Conservation (phyloP, 192 early-diverging fungal species). For the Nowakowskiella sp. region DNA sequence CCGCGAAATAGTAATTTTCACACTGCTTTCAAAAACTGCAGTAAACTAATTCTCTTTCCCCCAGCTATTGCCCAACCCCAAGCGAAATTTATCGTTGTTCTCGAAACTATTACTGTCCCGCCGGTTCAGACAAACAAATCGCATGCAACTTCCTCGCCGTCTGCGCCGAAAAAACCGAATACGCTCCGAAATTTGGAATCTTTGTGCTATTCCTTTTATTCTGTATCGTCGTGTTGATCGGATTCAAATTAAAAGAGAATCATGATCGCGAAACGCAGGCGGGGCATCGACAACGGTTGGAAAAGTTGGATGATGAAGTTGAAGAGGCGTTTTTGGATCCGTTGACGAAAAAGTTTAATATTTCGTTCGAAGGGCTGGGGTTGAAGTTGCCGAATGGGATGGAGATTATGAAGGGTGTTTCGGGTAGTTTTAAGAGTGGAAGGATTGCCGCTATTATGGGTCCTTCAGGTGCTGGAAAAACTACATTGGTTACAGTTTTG, state of each 20-base stretch:
- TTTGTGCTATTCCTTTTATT: neutral
- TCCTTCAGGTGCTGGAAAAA: no score
- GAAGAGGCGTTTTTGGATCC: neutral
- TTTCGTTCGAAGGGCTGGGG: neutral
- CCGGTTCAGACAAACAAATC: neutral
- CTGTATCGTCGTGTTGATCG: neutral
- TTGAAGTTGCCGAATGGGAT: neutral
- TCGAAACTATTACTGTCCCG: neutral
- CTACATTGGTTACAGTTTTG: slow-evolving; percentile 54
- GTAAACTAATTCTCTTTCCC: neutral
- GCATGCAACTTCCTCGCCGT: neutral
- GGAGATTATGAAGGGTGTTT: neutral
- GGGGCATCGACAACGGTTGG: neutral
- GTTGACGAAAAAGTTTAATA: neutral
- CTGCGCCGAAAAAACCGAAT: neutral
- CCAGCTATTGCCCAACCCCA: neutral
- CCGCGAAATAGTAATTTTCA: neutral
- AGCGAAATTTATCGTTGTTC: neutral
- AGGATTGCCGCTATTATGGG: neutral
- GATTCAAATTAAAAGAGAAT: neutral
- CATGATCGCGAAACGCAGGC: neutral
- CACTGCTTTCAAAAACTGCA: neutral
- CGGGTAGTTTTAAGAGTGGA: neutral
- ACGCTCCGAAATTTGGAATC: neutral
- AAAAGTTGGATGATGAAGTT: neutral